A percentile compares a stretch with the other conserved stretches of the same genome.
These are phyloP conservation scores for Ceratobasidium sp. DNA, from an alignment of 1,284 basidiomycete genomes.

Conservation along the genomic window DNA sequence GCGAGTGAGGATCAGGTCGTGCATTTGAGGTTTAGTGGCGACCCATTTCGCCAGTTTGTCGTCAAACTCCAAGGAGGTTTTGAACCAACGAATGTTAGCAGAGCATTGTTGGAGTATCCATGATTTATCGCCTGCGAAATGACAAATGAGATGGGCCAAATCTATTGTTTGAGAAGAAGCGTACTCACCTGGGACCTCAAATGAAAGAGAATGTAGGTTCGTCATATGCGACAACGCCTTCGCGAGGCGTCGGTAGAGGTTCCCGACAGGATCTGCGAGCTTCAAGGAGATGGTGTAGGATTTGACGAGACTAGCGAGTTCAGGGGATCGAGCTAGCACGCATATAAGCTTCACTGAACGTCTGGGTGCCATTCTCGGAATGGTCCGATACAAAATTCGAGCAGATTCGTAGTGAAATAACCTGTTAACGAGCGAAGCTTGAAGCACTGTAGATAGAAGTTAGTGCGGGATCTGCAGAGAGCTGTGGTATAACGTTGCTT, in stretches of 20 bases:
- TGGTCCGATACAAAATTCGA: constrained; percentile 20
- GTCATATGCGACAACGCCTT: constrained; percentile 17
- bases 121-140: constrained; percentile 22
- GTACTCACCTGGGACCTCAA: constrained; percentile 33
- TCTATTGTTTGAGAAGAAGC: not conserved
- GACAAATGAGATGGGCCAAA: not conserved
- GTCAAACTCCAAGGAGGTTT: constrained; percentile 32
- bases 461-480: not conserved
- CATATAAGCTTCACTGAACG: constrained; percentile 25
- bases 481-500: not conserved
- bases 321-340: constrained; percentile 16
- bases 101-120: constrained; percentile 32
- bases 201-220: constrained; percentile 30
- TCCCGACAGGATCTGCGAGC: constrained; percentile 18
- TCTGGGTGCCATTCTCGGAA: constrained; percentile 17
- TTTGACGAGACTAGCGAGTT: constrained; percentile 15
- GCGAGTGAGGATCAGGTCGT: constrained; percentile 37
- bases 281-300: constrained; percentile 35
- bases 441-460: not conserved
- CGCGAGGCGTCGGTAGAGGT: constrained; percentile 18
- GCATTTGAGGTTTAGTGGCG: constrained; percentile 21
- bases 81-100: constrained; percentile 38
- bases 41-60: constrained; percentile 28
- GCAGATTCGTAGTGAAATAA: constrained; percentile 15
- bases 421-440: constrained; percentile 17